phyloP scores from a whole-genome alignment of 2,329 filamentous ascomycete species.

The Tetracladium maxilliforme region DNA sequence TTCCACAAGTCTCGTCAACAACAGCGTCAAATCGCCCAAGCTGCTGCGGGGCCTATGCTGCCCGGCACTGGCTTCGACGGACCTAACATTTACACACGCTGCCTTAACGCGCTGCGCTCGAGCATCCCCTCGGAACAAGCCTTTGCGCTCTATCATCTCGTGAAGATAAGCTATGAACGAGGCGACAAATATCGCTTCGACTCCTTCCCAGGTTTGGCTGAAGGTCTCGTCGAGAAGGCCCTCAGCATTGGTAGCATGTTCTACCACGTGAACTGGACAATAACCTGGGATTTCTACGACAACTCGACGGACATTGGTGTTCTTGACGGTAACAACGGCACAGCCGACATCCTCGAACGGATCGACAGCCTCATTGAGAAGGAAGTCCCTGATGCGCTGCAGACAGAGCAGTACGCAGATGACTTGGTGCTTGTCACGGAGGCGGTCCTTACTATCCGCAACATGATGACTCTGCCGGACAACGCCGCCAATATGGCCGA shows the following conservation, averaged over 20 bases:
- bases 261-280: conserved; percentile 68
- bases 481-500: conserved; percentile 74
- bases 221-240: conserved; percentile 75
- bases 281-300: too few species aligned
- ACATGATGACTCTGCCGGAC: conserved; percentile 88
- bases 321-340: conserved; percentile 52
- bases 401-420: conserved; percentile 56
- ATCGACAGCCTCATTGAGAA: conserved; percentile 48
- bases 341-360: conserved; percentile 55
- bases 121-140: conserved; percentile 68
- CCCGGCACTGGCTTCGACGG: conserved; percentile 56
- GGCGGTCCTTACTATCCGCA: conserved; percentile 75
- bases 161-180: conserved; percentile 88
- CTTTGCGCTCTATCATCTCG: conserved; percentile 85
- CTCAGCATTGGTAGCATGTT: conserved; percentile 67
- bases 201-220: conserved; percentile 75
- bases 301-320: conserved; percentile 43
- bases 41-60: conserved; percentile 35
- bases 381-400: conserved; percentile 51
- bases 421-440: conserved; percentile 67
- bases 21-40: conserved; percentile 22
- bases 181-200: conserved; percentile 95
- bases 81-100: conserved; percentile 83
- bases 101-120: conserved; percentile 70
- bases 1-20: conserved; percentile 48